phyloP scores from a whole-genome alignment of 768 basidiomycete genomes.

The Mrakia frigida region DNA sequence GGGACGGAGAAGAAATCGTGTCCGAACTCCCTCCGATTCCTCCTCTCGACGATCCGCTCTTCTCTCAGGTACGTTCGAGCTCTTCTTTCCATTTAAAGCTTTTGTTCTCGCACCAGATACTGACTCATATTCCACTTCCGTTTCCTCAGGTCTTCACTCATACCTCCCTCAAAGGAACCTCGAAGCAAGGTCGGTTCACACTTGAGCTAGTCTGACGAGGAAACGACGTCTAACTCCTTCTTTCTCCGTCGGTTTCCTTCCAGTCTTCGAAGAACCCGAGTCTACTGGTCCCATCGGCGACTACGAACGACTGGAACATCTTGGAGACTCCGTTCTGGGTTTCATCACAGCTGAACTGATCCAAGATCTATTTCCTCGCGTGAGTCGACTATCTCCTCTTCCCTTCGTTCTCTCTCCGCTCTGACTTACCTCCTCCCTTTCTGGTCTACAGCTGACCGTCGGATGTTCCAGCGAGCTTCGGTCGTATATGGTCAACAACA shows the following conservation, averaged over 20 bases:
- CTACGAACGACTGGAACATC: background rate
- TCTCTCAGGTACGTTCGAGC: background rate
- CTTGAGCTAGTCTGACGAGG: too few relatives aligned
- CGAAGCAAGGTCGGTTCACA: background rate
- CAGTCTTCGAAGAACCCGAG: background rate
- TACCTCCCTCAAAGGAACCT: background rate
- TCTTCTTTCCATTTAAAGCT: too few relatives aligned
- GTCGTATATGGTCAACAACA: too few relatives aligned
- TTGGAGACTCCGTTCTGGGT: background rate
- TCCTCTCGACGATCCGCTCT: background rate
- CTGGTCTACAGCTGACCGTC: background rate
- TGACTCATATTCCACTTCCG: too few relatives aligned
- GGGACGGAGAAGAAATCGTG: background rate
- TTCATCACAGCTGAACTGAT: background rate
- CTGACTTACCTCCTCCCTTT: background rate
- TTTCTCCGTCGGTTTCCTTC: background rate
- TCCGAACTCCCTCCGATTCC: background rate
- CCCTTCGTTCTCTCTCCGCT: background rate
- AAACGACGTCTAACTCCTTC: background rate
- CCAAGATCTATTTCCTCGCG: background rate
- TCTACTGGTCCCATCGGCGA: background rate
- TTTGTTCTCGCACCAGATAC: too few relatives aligned
- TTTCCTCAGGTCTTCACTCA: background rate
- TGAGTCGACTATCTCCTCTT: background rate
- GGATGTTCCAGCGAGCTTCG: background rate